These are phyloP conservation scores for Oryza glumipatula DNA, from an alignment of 176 grass and related monocot genomes.

Conservation along the genomic window DNA sequence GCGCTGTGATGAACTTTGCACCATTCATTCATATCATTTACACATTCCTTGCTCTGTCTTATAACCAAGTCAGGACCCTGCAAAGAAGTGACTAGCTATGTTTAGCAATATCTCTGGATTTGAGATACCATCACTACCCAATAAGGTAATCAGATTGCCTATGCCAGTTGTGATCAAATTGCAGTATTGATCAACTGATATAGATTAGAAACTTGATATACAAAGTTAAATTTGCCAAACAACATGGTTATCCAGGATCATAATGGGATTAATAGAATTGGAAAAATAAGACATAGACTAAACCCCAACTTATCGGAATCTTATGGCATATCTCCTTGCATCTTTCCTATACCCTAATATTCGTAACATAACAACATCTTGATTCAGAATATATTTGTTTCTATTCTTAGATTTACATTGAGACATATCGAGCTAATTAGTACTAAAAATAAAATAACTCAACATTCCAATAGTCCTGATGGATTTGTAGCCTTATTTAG, in stretches of 20 bases:
- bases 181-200: not conserved
- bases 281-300: not conserved
- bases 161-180: not conserved
- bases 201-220: constrained; percentile 18
- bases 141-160: constrained; percentile 13
- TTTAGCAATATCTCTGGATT: constrained; percentile 23
- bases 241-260: not conserved
- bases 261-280: not conserved
- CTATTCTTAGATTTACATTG: not conserved
- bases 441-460: not conserved
- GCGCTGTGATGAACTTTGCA: constrained; percentile 69
- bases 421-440: not conserved
- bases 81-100: constrained; percentile 15
- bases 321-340: constrained; percentile 5
- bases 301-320: not conserved
- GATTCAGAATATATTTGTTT: not conserved
- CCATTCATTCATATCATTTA: constrained; percentile 91
- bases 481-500: constrained; percentile 11
- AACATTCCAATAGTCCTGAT: not conserved
- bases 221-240: constrained; percentile 6
- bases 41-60: constrained; percentile 75
- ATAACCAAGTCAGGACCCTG: constrained; percentile 91
- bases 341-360: constrained; percentile 13
- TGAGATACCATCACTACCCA: constrained; percentile 29
- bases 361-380: not conserved